These are phyloP conservation scores for Leavenworthia alabamica DNA, from an alignment of 345 rosid species.

Conservation along the genomic window DNA sequence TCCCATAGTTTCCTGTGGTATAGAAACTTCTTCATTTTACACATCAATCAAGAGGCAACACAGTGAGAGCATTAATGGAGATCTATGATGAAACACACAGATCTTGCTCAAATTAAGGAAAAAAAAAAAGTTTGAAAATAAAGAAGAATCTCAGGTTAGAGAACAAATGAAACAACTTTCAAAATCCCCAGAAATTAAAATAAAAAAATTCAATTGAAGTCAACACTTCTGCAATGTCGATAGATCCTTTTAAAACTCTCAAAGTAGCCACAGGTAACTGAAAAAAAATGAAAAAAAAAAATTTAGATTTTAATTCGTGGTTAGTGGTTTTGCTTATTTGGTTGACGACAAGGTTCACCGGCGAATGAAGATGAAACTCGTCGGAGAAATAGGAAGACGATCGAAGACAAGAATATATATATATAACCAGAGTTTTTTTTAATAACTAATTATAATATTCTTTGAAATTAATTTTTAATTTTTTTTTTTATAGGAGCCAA, in stretches of 20 bases:
- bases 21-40: conserved; percentile 38
- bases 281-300: too few relatives aligned
- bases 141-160: neutral
- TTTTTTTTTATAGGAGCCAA: conserved; percentile 3
- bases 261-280: neutral
- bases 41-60: conserved; percentile 38
- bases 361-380: conserved; percentile 12
- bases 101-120: conserved; percentile 4
- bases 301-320: too few relatives aligned
- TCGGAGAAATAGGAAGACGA: conserved; percentile 25
- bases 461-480: neutral
- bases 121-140: neutral
- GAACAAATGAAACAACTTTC: conserved; percentile 5
- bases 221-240: too few relatives aligned
- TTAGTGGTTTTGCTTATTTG: neutral
- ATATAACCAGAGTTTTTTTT: neutral
- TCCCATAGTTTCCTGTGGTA: conserved; percentile 43
- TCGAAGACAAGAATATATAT: neutral
- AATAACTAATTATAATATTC: neutral
- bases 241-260: neutral
- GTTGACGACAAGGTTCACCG: conserved; percentile 1
- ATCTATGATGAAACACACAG: conserved; percentile 19
- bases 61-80: too few relatives aligned
- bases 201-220: too few relatives aligned
- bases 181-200: conserved; percentile 12